Percentiles rank a stretch among this genome's conserved stretches.
Conservation (phyloP, 805 yeast species). For the Lipomyces mesembrius region DNA sequence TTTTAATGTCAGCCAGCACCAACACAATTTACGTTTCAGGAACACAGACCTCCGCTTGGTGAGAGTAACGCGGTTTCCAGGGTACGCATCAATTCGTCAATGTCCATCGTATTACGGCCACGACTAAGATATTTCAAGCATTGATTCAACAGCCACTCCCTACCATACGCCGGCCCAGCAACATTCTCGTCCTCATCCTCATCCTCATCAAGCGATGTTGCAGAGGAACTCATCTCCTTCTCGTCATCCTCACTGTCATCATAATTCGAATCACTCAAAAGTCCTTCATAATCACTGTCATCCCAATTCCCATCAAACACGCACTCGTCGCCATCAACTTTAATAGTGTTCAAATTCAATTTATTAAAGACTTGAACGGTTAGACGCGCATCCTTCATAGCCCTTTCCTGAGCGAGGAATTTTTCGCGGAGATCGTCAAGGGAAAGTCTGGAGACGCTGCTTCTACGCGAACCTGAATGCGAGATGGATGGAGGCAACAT, state of each 20-base stretch:
- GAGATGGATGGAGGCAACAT: neutral
- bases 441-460: neutral
- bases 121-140: conserved; percentile 17
- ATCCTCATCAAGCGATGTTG: conserved; percentile 17
- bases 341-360: conserved; percentile 1
- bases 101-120: conserved; percentile 15
- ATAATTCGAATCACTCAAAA: conserved; percentile 28
- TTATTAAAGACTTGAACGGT: conserved; percentile 1
- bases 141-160: conserved; percentile 30
- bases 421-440: neutral
- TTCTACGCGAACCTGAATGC: neutral
- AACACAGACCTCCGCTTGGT: conserved; percentile 10
- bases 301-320: conserved; percentile 7
- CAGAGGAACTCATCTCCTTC: conserved; percentile 8
- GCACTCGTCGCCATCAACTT: conserved; percentile 1
- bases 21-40: neutral
- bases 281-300: conserved; percentile 18
- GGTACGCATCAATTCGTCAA: conserved; percentile 27
- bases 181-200: conserved; percentile 11
- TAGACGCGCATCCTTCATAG: conserved; percentile 17
- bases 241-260: conserved; percentile 14
- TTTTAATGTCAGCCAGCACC: conserved; percentile 4
- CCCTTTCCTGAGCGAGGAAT: conserved; percentile 19
- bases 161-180: conserved; percentile 7
- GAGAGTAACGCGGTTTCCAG: conserved; percentile 17